Percentiles rank a stretch among this genome's conserved stretches.
These are phyloP conservation scores for Teratosphaeria nubilosa DNA, from an alignment of 2,329 filamentous ascomycete genomes.

Conservation along the genomic window DNA sequence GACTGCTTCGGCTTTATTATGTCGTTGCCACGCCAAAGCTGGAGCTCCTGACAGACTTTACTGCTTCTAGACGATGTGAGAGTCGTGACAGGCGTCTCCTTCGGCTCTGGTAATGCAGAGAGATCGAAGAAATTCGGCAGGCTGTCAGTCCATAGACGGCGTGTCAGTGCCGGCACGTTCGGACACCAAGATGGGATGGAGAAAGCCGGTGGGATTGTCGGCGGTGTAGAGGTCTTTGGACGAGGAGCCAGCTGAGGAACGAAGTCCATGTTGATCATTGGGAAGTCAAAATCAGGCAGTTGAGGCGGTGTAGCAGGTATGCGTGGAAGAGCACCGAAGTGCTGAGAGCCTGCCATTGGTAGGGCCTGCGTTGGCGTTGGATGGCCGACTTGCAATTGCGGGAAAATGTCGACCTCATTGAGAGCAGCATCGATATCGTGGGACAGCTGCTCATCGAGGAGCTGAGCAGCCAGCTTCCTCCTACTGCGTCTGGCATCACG, in stretches of 20 bases:
- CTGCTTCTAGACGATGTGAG: not conserved
- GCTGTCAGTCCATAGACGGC: constrained; percentile 11
- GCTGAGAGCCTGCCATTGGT: not conserved
- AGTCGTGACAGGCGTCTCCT: not conserved
- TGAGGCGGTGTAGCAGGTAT: constrained; percentile 13
- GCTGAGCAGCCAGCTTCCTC: constrained; percentile 18
- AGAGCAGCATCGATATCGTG: constrained; percentile 19
- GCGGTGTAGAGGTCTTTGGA: constrained; percentile 1
- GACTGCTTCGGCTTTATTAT: constrained; percentile 16
- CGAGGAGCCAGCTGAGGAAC: constrained; percentile 9
- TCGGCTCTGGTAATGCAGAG: constrained; percentile 16
- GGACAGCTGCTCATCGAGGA: constrained; percentile 21
- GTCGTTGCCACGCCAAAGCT: constrained; percentile 10
- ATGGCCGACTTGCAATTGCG: constrained; percentile 1
- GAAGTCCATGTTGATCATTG: constrained; percentile 8
- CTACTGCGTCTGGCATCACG: constrained; percentile 19
- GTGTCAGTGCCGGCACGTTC: constrained; percentile 15
- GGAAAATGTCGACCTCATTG: constrained; percentile 11
- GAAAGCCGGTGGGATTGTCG: constrained; percentile 3
- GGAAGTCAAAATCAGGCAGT: constrained; percentile 15
- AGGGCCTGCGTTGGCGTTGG: not conserved
- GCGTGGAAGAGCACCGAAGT: constrained; percentile 1
- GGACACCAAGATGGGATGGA: constrained; percentile 20
- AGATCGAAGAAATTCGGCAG: constrained; percentile 20
- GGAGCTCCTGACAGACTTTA: constrained; percentile 8